A percentile compares a stretch with the other conserved stretches of the same genome.
These are phyloP conservation scores for Oidium heveae DNA, from an alignment of 2,329 filamentous ascomycete genomes.

Conservation along the genomic window DNA sequence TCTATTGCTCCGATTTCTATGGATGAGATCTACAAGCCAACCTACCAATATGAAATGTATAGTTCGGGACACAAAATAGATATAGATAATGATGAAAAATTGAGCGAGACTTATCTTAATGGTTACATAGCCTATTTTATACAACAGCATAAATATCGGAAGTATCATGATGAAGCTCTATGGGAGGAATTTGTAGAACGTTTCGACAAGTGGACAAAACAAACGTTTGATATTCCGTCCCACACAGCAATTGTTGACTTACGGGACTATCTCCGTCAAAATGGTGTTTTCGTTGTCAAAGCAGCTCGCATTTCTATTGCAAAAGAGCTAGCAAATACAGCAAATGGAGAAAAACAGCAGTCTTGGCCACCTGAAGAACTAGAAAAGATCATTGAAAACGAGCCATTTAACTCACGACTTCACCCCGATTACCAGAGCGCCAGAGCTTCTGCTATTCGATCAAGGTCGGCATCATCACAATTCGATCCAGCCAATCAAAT, in stretches of 20 bases:
- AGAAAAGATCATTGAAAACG: not conserved
- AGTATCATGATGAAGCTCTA: not conserved
- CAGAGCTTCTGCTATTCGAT: too few relatives aligned
- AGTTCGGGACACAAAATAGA: too few relatives aligned
- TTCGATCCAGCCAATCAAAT: too few relatives aligned
- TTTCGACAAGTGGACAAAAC: not conserved
- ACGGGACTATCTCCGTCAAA: not conserved
- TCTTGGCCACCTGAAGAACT: not conserved
- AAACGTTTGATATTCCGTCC: not conserved
- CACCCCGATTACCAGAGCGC: too few relatives aligned
- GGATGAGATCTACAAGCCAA: too few relatives aligned
- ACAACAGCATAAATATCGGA: not conserved
- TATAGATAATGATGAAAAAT: too few relatives aligned
- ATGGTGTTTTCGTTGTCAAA: not conserved
- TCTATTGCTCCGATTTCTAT: too few relatives aligned
- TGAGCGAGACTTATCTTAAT: slow-evolving; percentile 3
- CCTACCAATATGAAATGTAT: too few relatives aligned
- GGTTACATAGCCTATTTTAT: not conserved
- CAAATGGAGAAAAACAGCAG: not conserved
- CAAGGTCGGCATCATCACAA: too few relatives aligned
- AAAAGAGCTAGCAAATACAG: not conserved
- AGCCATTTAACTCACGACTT: too few relatives aligned
- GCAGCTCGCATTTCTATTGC: not conserved
- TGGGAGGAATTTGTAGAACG: not conserved
- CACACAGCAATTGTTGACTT: not conserved